Conservation (phyloP, 2,329 filamentous ascomycete species). For the Trichoderma afroharzianum region DNA sequence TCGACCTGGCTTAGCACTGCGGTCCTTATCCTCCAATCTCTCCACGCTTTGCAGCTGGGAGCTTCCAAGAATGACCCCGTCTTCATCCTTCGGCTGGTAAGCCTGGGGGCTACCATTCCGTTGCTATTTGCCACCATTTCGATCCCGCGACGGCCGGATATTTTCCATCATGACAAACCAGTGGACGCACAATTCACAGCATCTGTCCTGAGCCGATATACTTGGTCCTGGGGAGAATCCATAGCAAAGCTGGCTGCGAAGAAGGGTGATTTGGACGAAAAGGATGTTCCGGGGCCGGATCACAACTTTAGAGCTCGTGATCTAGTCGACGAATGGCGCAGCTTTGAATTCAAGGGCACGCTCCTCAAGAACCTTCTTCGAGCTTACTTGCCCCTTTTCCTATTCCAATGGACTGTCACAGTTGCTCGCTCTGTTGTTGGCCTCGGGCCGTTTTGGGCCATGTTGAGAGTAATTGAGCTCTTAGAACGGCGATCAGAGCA, state of each 20-base stretch:
- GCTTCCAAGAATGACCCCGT: slow-evolving; percentile 36
- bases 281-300: slow-evolving; percentile 60
- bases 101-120: slow-evolving; percentile 43
- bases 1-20: slow-evolving; percentile 45
- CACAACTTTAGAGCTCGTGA: slow-evolving; percentile 51
- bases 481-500: slow-evolving; percentile 56
- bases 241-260: slow-evolving; percentile 53
- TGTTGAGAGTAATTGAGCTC: slow-evolving; percentile 60
- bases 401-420: slow-evolving; percentile 57
- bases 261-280: slow-evolving; percentile 58
- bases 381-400: slow-evolving; percentile 54
- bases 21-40: slow-evolving; percentile 44
- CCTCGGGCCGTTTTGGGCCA: slow-evolving; percentile 67
- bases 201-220: slow-evolving; percentile 59
- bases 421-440: slow-evolving; percentile 54
- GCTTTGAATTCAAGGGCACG: slow-evolving; percentile 41
- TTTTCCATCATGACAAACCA: slow-evolving; percentile 54
- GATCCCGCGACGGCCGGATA: slow-evolving; percentile 64
- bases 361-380: slow-evolving; percentile 60
- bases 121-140: slow-evolving; percentile 48
- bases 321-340: slow-evolving; percentile 49
- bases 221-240: slow-evolving; percentile 60
- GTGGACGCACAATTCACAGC: slow-evolving; percentile 63
- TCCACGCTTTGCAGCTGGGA: slow-evolving; percentile 31
- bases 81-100: slow-evolving; percentile 44